These are phyloP conservation scores for Haematococcus lacustris DNA, from an alignment of 139 green algal species.

Conservation along the genomic window DNA sequence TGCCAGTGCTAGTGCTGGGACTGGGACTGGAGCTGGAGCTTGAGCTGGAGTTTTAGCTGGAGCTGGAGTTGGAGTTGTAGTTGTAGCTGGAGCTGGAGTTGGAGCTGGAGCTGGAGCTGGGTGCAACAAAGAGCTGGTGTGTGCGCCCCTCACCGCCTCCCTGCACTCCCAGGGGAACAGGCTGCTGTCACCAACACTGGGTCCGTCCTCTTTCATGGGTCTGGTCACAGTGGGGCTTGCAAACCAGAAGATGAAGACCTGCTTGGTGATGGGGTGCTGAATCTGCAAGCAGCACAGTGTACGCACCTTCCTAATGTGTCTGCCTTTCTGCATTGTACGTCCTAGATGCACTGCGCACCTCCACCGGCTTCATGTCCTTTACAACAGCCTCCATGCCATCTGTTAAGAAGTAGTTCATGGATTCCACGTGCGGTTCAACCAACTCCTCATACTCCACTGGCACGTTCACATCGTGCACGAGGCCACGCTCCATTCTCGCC, in stretches of 20 bases:
- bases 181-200: slow-evolving; percentile 22
- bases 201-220: slow-evolving; percentile 48
- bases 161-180: slow-evolving; percentile 76
- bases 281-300: too few relatives aligned
- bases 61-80: too few relatives aligned
- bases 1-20: too few relatives aligned
- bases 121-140: too few relatives aligned
- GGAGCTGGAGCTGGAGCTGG: too few relatives aligned
- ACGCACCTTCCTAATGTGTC: too few relatives aligned
- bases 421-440: slow-evolving; percentile 75
- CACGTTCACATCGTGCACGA: slow-evolving; percentile 6
- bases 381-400: slow-evolving; percentile 71
- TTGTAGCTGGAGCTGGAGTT: too few relatives aligned
- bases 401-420: slow-evolving; percentile 86
- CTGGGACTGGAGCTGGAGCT: too few relatives aligned
- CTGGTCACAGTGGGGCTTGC: slow-evolving; percentile 41
- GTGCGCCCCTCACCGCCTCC: slow-evolving; percentile 68
- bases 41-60: too few relatives aligned
- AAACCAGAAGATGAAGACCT: slow-evolving; percentile 56
- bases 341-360: too few relatives aligned
- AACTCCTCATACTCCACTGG: slow-evolving; percentile 38
- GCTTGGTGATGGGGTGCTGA: slow-evolving; percentile 34
- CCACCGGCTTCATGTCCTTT: slow-evolving; percentile 54
- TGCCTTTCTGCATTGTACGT: too few relatives aligned
- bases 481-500: neutral